Evolutionary conservation across 2,329 filamentous ascomycete species (phyloP), one percentile per base, ranked within the genome.

Genomic region (Alternaria consortialis): DNA sequence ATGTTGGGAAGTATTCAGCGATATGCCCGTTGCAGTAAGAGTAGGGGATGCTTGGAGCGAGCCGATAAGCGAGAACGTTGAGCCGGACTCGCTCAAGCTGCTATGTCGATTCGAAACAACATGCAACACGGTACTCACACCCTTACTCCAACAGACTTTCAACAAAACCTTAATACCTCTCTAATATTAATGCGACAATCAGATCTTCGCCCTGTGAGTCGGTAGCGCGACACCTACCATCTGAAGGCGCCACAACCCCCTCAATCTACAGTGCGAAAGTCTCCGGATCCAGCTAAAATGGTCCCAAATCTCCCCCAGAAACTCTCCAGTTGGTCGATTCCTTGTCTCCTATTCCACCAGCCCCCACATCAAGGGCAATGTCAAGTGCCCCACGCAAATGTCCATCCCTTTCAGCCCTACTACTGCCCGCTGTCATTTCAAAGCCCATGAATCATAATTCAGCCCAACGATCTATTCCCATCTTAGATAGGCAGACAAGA

Each of bases 41-140:
- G 46, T 25, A 50, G 20, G 46, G 32, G 46, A 50, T 34, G 23
- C 25, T 9, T 25, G 20, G 23, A 25, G 46, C 46, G 31, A 32
- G 46, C 46, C 46, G 46, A 50, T 32, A 48, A 48, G 46, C 31
- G 46, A 48, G 32, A 36, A 34, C 46, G 40, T 43, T 23, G 25
- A 43, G 20, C 40, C 20, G 40, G 40, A 20, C 20, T 20, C 20
- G 20, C 20, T 20, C 20, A 32, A 29, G 44, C 27, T 7, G 27
- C 27, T 9, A 31, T 17, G 27, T 32, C 44, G 29, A 42, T 48
- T 34, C 20, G 29, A 48, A 17, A 23, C 17, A 34, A n/a, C 23
- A 44, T 34, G 46, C 31, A 17, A 31, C 5, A 5, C 31, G 20
- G 20, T 6, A 40, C 6, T 40, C 11, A 17, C 17, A 40, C 2